Conservation (phyloP, 306 rosid genomes). For the Mimosa bimucronata region DNA sequence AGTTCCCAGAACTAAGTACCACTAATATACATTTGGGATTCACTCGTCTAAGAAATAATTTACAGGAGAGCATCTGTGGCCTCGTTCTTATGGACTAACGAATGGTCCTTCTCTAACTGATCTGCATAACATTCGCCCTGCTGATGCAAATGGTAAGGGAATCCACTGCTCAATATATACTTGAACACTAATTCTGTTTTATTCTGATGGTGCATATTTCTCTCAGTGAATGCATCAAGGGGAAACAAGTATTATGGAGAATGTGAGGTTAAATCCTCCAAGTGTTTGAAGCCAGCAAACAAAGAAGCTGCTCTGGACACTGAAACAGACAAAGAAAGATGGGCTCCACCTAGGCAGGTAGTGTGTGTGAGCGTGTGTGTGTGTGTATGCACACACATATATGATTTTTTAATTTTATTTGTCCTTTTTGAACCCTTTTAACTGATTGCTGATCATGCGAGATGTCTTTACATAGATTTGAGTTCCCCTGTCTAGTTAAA, state of each 20-base stretch:
- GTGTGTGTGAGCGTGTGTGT: not conserved
- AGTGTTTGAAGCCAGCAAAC: conserved; percentile 75
- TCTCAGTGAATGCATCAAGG: conserved; percentile 74
- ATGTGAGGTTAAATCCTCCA: conserved; percentile 47
- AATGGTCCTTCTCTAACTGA: conserved; percentile 67
- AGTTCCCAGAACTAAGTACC: not conserved
- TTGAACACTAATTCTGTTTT: conserved; percentile 24
- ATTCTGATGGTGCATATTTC: conserved; percentile 34
- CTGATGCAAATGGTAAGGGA: conserved; percentile 69
- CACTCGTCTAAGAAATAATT: conserved; percentile 15
- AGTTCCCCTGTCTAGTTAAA: not conserved
- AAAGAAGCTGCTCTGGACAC: conserved; percentile 78
- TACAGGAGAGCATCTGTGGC: conserved; percentile 83
- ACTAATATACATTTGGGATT: not conserved
- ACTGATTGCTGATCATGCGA: not conserved
- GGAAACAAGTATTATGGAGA: conserved; percentile 78
- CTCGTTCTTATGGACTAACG: conserved; percentile 73
- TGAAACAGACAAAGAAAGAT: conserved; percentile 68
- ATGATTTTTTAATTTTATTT: not conserved
- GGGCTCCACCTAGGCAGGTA: conserved; percentile 76
- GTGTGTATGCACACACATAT: not conserved
- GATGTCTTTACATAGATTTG: conserved; percentile 4
- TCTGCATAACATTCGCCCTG: conserved; percentile 74
- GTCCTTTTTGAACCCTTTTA: conserved; percentile 4
- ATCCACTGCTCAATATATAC: conserved; percentile 15